Base-by-base conservation (phyloP, 441 rosid genomes). In the Sinapis alba region DNA sequence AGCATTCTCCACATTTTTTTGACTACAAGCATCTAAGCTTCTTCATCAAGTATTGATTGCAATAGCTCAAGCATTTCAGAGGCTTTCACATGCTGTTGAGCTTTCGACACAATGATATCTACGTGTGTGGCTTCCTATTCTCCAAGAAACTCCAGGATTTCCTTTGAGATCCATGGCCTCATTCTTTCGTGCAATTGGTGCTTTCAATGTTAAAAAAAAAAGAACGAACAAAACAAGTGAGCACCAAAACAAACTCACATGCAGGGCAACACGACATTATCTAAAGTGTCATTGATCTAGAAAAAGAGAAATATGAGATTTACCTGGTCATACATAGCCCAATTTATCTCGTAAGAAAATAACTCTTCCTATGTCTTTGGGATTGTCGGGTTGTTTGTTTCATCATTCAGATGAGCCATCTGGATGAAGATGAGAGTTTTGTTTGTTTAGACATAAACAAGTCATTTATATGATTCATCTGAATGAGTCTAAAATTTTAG, bases 1-100 rank as follows among this genome's bases (percentile, higher is more conserved):
- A 93, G 98, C 99, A 96, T 93, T 83, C 99, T 90, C 98, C 98
- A 93, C 99, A 96, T 92, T 84, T n/a, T n/a, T n/a, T 96, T 96
- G 65, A 96, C 93, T 71, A 96, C 98, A 86, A 96, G 93, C 98
- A 96, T 92, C 83, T 93, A 98, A 21, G 99, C 97, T 84, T 96
- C 98, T 47, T 93, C 98, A n/a, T 93, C 98, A 73, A 96, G 78
- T 73, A 96, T 93, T 3, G 92, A 74, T 78, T 96, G 95, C 74
- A 96, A 87, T 61, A 83, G 81, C 89, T 92, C 98, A 84, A 93
- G 89, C 98, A 96, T 92, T 72, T 94, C 87, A 19, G 98, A 78
- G 7, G 99, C 99, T 83, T 89, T 86, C 61, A 93, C 90, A 32
- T 96, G 98, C 20, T 90, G 90, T 81, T 77, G 96, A 50, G 94